Evolutionary conservation across 805 yeast species (phyloP).

Genomic region (Torulaspora gathmanii): DNA sequence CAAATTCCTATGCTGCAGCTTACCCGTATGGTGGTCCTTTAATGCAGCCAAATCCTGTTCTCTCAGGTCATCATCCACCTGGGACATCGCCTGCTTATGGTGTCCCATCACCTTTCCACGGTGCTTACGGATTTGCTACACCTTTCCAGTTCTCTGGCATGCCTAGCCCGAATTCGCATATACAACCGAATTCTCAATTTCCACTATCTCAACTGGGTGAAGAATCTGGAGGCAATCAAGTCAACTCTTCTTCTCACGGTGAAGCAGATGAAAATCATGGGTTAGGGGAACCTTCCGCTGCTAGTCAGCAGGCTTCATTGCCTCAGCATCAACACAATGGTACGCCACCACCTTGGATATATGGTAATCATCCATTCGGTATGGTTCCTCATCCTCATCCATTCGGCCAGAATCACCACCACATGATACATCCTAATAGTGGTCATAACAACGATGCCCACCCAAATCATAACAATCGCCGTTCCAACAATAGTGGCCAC

Average conservation of each 20-base stretch:
- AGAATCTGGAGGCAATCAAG: slow-evolving; percentile 3
- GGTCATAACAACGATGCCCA: slow-evolving; percentile 8
- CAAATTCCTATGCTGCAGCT: slow-evolving; percentile 30
- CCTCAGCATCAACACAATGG: slow-evolving; percentile 22
- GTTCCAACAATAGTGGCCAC: slow-evolving; percentile 17
- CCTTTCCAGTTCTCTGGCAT: slow-evolving; percentile 34
- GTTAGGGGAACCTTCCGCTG: slow-evolving; percentile 1
- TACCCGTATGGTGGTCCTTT: slow-evolving; percentile 35
- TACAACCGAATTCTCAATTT: slow-evolving; percentile 23
- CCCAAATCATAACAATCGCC: slow-evolving; percentile 15
- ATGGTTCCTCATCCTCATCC: slow-evolving; percentile 30
- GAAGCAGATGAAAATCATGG: neutral
- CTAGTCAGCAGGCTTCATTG: slow-evolving; percentile 4
- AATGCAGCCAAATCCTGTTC: slow-evolving; percentile 30
- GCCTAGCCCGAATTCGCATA: slow-evolving; percentile 26
- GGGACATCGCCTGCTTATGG: slow-evolving; percentile 23
- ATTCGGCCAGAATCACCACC: slow-evolving; percentile 21
- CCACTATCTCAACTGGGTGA: slow-evolving; percentile 12
- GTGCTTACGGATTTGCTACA: slow-evolving; percentile 31
- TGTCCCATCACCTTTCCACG: slow-evolving; percentile 32
- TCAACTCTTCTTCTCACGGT: neutral
- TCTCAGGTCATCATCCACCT: slow-evolving; percentile 27
- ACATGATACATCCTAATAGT: slow-evolving; percentile 13
- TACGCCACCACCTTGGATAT: slow-evolving; percentile 36
- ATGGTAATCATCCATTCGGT: slow-evolving; percentile 30